Base-by-base conservation (phyloP, 768 basidiomycete genomes). In the Xerocomellus amylosporus region DNA sequence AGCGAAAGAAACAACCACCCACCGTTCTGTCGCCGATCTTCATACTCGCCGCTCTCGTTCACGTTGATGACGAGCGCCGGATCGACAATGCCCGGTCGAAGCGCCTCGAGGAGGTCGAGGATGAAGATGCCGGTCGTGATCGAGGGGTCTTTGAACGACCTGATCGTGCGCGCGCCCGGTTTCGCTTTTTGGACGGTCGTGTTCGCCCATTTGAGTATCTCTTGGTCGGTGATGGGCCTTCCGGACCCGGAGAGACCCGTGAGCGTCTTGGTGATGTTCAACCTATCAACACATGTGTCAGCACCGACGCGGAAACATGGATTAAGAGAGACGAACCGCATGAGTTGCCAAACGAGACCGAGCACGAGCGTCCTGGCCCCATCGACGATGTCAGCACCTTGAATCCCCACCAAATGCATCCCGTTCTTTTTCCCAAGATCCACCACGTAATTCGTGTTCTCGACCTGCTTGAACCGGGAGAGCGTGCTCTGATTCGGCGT, bases 191-290 rank as follows among this genome's bases (percentile, higher is more conserved):
- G 85, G 8, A 89, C 96, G 4, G 87, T 94, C 33, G 85, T 77
- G 69, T 98, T 98, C 0, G 97, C 93, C 96, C 96, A 98, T 67
- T 84, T 91, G 54, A 98, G 85, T 72, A 99, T 97, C 66, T 98
- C 94, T 15, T 80, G 85, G 68, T 99, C 97, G 53, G 85, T 88
- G 55, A 96, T 85, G 2, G 93, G 92, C 26, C 87, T 82, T 0
- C 94, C 95, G 24, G 84, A 81, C 40, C 76, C 74, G 4, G 82
- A 74, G 17, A 98, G 79, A 6, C 81, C 79, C 37, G 84, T 85
- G 39, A 98, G 83, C 0, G 97, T 98, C 71, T 93, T 89, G 24
- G 85, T 85, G 64, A 99, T 97, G 70, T 86, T 95, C 77, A 95
- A 73, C 58, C 89, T 90, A 55, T 14, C 8, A 8, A 19, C 1